phyloP scores from a whole-genome alignment of 139 green algal genomes.

The Picochlorum sp. region DNA sequence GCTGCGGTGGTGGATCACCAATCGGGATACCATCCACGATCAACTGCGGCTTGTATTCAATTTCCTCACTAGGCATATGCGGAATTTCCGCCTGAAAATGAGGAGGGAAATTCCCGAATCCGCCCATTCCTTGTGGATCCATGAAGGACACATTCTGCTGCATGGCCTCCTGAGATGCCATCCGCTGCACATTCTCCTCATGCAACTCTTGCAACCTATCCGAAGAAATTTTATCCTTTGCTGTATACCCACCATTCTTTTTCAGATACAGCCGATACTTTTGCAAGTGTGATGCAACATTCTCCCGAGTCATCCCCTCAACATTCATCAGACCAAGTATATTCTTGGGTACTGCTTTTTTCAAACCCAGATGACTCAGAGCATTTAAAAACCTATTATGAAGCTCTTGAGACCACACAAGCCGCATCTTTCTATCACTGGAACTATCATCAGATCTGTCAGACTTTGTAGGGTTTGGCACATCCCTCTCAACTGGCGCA shows the following conservation, averaged over 20 bases:
- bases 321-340: constrained; percentile 85
- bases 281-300: constrained; percentile 80
- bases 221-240: constrained; percentile 17
- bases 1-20: background rate
- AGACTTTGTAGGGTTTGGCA: background rate
- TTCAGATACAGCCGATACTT: constrained; percentile 88
- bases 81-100: background rate
- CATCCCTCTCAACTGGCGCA: background rate
- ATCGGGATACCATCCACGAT: background rate
- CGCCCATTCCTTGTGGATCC: background rate
- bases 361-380: constrained; percentile 55
- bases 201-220: constrained; percentile 25
- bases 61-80: background rate
- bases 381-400: constrained; percentile 69
- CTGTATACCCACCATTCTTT: constrained; percentile 18
- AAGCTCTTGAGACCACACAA: constrained; percentile 70
- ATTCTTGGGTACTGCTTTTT: constrained; percentile 48
- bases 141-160: constrained; percentile 17
- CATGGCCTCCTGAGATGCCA: constrained; percentile 32
- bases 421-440: constrained; percentile 28
- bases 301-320: constrained; percentile 85
- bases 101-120: background rate
- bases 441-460: background rate
- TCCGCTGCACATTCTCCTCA: constrained; percentile 28
- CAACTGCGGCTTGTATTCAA: background rate